Evolutionary conservation across 1,284 basidiomycete species (phyloP), one percentile per base, ranked within the genome.

Genomic region (Earliella scabrosa): DNA sequence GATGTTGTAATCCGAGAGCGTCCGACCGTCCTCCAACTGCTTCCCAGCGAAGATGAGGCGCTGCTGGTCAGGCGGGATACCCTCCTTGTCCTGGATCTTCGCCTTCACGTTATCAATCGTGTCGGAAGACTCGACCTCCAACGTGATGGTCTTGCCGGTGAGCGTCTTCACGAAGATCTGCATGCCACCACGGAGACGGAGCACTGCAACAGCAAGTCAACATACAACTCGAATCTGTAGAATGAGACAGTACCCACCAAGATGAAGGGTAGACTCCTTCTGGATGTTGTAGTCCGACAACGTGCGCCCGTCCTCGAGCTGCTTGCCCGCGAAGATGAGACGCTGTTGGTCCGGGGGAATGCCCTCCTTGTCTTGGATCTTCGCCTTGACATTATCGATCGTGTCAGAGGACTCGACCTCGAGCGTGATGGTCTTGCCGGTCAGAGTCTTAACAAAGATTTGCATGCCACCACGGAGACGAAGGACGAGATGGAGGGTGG

Each of bases 381-480:
- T 91, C 54, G 87, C 82, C 75, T 92, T 91, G 59, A 92, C 89
- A 59, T 93, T 93, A 76, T 94, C 92, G 65, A 95, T 93, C 23
- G 93, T 94, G 77, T 95, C 92, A 0, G 88, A 92, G 0, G 91
- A 93, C 76, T 95, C 93, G 10, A 95, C 92, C 75, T 95, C 93
- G 29, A 95, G 80, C n/a, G 93, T 95, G 75, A 97, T 96, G 13
- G 93, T 96, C 85, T 96, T 97, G 46, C 95, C 94, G 16, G 94
- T 96, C 56, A 96, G 78, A 55, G 87, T 90, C 78, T 93, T 94
- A 59, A 94, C 92, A 68, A 93, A 93, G 67, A 93, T 92, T 68
- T 93, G 90, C 91, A 92, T 92, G 24, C 92, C 93, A 68, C 92
- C 92, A 74, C 92, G 90, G 50, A 95, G 86, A 75, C 92, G 90